Base-by-base conservation (phyloP, 2,329 filamentous ascomycete genomes). In the Pseudopyrenochaeta lycopersici region DNA sequence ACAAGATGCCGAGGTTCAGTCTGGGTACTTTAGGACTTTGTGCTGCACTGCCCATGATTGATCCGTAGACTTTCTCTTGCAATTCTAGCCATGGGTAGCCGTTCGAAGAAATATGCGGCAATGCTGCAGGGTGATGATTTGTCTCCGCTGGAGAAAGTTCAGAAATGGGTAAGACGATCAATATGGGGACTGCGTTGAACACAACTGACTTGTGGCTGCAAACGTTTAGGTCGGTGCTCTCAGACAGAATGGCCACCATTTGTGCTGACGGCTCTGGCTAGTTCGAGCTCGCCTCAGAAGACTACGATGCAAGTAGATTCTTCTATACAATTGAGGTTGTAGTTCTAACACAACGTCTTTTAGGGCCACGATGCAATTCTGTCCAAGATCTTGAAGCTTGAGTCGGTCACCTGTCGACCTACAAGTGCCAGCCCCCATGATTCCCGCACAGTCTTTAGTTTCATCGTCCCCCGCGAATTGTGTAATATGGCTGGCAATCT, bases 401-500 rank as follows among this genome's bases (percentile, higher is more conserved):
- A 76, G 42, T 74, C 73, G 20, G 72, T 68, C 4, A 72, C 62
- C 2, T 65, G 62, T 12, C 46, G 63, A 15, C 68, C 73, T 6
- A 70, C 70, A 9, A 49, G 54, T 14, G 39, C 39, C 12, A 53
- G 74, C 45, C 70, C 71, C 4, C 63, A 75, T 45, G 45, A 72
- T 12, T 70, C 77, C 9, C 75, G 72, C 0, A 74, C 72, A 2
- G 74, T 76, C 4, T 83, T 79, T 63, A 75, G 73, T 18, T 75
- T 85, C 54, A 70, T 62, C 3, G 78, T 84, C 14, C 74, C 78
- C 9, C 62, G 65, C 10, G 66, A 70, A 41, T 78, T 84, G 46
- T 77, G 78, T 55, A 85, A 64, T 11, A 33, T 49, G 39, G 73
- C 76, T 29, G 76, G 76, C 1, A 81, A 79, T 29, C 75, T 85